Base-by-base conservation (phyloP, 768 basidiomycete genomes). In the Saitozyma podzolica region DNA sequence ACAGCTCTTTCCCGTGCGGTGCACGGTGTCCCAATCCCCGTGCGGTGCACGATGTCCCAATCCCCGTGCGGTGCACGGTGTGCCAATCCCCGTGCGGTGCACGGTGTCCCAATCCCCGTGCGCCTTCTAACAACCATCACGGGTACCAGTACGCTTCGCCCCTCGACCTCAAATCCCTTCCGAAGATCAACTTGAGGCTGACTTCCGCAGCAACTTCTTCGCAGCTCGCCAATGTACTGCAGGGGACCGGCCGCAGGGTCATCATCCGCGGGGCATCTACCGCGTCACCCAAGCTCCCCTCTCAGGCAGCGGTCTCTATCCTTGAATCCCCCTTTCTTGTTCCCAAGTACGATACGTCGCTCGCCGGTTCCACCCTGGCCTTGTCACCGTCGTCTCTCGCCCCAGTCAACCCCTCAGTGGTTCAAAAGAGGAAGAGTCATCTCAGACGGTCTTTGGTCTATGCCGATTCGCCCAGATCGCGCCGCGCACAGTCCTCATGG, bases 371-470 rank as follows among this genome's bases (percentile, higher is more conserved):
- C 39, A 59, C 57, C 47, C 59, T 70, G 8, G 68, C 73, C 13
- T 57, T 54, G 39, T 41, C 59, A 37, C 45, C 61, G 19, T 54
- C 61, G 37, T 66, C 62, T 16, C 57, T 64, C 10, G 37, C 58
- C 5, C 57, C 9, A 43, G 59, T 8, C 53, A 54, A 6, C 45
- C 39, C 17, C 53, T 75, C 47, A 72, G 70, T 17, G 67, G 71
- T 11, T 64, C 66, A 65, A 70, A 72, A 47, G 64, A 69, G 54
- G 66, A 65, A 48, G 75, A 76, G 48, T 65, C 65, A 56, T 61
- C 74, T 14, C 78, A 79, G 59, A 76, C 77, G 63, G 78, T 79
- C 13, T 76, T 76, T 63, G 78, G 78, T 11, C 76, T 79, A 29
- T 74, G 73, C 45, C 71, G 78, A 19, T 70, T 79, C 51, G 74